Evolutionary conservation across 2,329 filamentous ascomycete genomes (phyloP), one percentile per base, ranked within the genome.

Genomic region (Fusarium tjaetaba): DNA sequence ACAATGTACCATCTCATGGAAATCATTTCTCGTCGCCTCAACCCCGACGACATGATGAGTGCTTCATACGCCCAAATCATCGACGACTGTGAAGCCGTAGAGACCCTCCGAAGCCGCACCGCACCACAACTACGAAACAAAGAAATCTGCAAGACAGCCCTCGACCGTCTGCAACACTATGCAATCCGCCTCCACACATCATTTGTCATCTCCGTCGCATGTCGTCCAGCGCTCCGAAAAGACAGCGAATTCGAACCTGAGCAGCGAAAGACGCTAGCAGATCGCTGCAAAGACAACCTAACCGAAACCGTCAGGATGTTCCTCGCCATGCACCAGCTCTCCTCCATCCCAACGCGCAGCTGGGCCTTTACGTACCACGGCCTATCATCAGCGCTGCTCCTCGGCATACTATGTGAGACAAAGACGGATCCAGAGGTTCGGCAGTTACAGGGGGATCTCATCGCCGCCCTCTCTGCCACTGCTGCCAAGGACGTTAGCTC

Each of bases 311-410:
- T 92, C 16, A 87, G 89, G 45, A 92, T 92, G 90, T 92, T 92
- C 77, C 82, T 92, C 28, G 88, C 90, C 22, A 92, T 92, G 90
- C 90, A 92, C 79, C 90, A 91, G 71, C 82, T 92, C 36, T 91
- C 89, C 4, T 88, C 90, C 14, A 91, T 92, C 52, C 90, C 90
- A 2, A 92, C 90, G 0, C 84, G 90, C 32, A 91, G 89, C 64
- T 92, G 90, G 90, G 90, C 90, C 1, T 92, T 92, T 69, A 92
- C 90, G 2, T 92, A 92, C 65, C 89, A 92, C 74, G 89, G 90
- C 4, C 85, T 92, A 13, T 92, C 90, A 14, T 92, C 90, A 0
- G 90, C 90, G 2, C 85, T 92, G 7, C 83, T 92, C 7, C 86
- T 92, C 14, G 90, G 90, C 22, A 90, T 92, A 57, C 78, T 91